phyloP scores from a whole-genome alignment of 495 filamentous ascomycete genomes.

The Neurospora sp. region DNA sequence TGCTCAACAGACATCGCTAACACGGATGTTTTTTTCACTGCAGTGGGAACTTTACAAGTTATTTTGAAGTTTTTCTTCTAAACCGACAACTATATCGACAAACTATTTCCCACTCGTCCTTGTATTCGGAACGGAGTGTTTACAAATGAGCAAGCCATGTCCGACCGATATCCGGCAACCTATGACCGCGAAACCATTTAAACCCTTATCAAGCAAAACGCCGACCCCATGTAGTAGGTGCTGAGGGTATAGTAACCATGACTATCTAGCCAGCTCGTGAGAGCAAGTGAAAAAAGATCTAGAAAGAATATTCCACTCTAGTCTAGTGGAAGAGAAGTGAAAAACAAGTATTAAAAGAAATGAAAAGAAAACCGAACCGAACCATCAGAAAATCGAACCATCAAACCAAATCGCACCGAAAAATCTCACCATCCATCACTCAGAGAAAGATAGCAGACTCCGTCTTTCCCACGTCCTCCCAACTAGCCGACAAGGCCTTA shows the following conservation, averaged over 20 bases:
- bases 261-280: neutral
- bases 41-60: neutral
- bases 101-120: neutral
- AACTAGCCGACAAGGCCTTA: neutral
- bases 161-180: neutral
- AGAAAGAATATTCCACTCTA: neutral
- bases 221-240: neutral
- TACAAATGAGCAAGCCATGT: neutral
- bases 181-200: neutral
- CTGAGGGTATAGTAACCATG: neutral
- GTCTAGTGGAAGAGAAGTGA: neutral
- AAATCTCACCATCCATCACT: neutral
- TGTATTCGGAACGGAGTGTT: neutral
- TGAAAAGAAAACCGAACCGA: neutral
- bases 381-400: neutral
- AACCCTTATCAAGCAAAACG: neutral
- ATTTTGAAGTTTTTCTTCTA: neutral
- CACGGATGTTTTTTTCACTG: neutral
- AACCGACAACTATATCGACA: neutral
- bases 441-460: neutral
- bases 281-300: neutral
- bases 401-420: neutral
- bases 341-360: neutral
- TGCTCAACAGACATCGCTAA: no score
- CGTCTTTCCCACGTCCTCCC: neutral